phyloP scores from a whole-genome alignment of 2,329 filamentous ascomycete species.

The Diaporthe citri region DNA sequence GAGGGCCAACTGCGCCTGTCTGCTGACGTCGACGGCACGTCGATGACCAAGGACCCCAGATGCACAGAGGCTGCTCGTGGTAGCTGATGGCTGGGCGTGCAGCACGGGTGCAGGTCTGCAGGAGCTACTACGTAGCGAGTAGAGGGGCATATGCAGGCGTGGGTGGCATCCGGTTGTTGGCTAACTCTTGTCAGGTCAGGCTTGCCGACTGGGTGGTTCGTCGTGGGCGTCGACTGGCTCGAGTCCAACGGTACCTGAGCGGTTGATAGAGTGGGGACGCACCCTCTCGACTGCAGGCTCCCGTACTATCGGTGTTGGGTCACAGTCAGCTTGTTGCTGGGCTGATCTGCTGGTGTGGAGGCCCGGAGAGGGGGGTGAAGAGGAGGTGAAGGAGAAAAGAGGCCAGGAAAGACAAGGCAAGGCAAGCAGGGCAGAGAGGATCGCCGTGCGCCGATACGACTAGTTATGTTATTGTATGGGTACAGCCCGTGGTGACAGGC shows the following conservation, averaged over 20 bases:
- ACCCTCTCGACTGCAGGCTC: constrained; percentile 26
- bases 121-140: constrained; percentile 20
- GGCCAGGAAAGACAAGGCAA: constrained; percentile 1
- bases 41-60: constrained; percentile 25
- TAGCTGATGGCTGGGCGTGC: constrained; percentile 25
- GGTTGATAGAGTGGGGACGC: constrained; percentile 23
- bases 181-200: constrained; percentile 19
- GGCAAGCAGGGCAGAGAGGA: constrained; percentile 34
- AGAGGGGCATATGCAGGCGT: constrained; percentile 26
- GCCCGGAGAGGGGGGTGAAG: neutral
- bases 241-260: constrained; percentile 31
- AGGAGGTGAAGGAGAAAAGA: neutral
- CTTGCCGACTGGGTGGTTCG: constrained; percentile 28
- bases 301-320: constrained; percentile 23
- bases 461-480: constrained; percentile 20
- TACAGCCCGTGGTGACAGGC: constrained; percentile 1
- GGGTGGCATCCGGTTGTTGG: constrained; percentile 35
- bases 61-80: constrained; percentile 8
- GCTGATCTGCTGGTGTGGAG: constrained; percentile 17
- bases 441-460: constrained; percentile 22
- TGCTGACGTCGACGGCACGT: constrained; percentile 34
- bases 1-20: constrained; percentile 30
- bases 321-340: constrained; percentile 15
- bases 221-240: constrained; percentile 23
- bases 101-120: constrained; percentile 19